Base-by-base conservation (phyloP, 805 yeast species). In the Ogataea dorogensis region DNA sequence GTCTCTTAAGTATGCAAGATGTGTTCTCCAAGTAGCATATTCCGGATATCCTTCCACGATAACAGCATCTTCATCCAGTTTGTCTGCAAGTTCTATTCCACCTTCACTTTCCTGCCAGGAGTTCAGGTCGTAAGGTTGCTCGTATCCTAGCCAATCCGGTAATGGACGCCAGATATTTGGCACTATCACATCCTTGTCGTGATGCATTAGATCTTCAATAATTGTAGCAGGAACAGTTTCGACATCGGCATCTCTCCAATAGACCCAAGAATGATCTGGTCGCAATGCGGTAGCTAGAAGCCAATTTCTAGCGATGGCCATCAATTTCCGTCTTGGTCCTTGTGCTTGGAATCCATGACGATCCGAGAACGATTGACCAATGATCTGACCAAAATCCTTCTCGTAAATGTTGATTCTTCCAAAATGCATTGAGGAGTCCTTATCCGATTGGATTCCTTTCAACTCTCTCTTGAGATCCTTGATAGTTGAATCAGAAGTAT, bases 261-360 rank as follows among this genome's bases (percentile, higher is more conserved):
- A 87, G 5, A 88, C 96, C 84, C 89, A 87, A 2, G 94, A 75
- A 58, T 88, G 97, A 58, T 88, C 81, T 0, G 97, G 96, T 55
- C 80, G 78, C 34, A 88, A 61, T 1, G 95, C 91, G 2, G 84
- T 85, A 1, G 88, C 67, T 58, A 87, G 73, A 36, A 89, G 66
- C 97, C 97, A 88, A 60, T 88, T 88, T 58, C 97, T 72, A 5
- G 96, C 96, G 42, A 89, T 73, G 5, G 93, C 96, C 97, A 88
- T 88, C 43, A 86, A 70, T 60, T 88, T 88, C 54, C 97, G 71
- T 58, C 97, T 72, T 31, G 91, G 91, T 9, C 95, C 96, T 60
- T 88, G 97, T 1, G 95, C 96, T 16, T 83, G 88, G 57, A 88
- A 87, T 2, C 95, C 96, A 58, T 89, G 96, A 54, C 97, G 70